Evolutionary conservation across 345 rosid species (phyloP), one percentile per base, ranked within the genome.

Genomic region (Gossypium thurberi): DNA sequence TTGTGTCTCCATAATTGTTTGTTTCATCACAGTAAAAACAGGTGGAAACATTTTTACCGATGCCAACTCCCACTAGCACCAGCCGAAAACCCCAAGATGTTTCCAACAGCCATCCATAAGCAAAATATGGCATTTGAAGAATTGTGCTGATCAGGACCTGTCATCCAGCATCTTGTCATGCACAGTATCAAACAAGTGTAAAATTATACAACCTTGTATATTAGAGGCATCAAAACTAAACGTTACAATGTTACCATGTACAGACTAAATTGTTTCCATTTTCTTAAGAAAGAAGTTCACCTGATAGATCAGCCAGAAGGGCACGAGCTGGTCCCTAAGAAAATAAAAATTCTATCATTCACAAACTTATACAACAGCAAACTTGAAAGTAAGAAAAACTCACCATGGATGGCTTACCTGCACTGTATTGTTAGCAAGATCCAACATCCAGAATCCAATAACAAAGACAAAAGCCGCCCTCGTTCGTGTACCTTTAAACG

Each of bases 101-200:
- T 94, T 71, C 98, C 98, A 74, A 92, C 91, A 76, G 97, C 98
- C 98, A 94, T 94, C 98, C 98, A 92, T 10, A 88, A 84, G 79
- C 98, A 92, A 83, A 94, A 94, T 58, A 94, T 81, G 78, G 98
- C 98, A 82, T 94, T 94, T 72, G 97, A 87, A 57, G 91, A 81
- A 84, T 92, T 94, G 65, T 87, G 91, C 85, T 94, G 98, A 74
- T 94, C 98, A 77, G 97, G 90, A 79, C 98, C 98, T 92, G 73
- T 42, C 62, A 65, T 10, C 64, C 47, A 42, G 59, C 46, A 74
- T 75, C 70, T 60, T 68, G 57, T 74, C 33, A 69, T 63, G 44
- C 47, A 69, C 55, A 61, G 57, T 61, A 68, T 70, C 26, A 52
- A 69, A 50, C 10, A 77, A 28, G 26, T 28, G 60, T 7, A 25